phyloP scores from a whole-genome alignment of 2,329 filamentous ascomycete species.

The Epichloe elymi region DNA sequence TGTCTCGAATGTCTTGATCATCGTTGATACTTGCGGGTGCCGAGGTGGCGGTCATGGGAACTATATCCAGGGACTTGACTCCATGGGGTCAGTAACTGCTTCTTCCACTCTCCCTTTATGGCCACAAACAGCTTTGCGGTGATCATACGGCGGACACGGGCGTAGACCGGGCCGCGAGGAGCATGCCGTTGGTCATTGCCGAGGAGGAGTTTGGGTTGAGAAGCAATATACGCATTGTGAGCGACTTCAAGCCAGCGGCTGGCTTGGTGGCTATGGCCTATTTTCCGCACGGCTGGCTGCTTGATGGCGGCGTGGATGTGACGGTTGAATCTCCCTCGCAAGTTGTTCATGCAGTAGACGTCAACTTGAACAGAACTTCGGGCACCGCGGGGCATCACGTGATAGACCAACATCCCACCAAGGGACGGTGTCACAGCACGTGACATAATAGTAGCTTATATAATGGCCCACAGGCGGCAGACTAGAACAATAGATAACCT shows the following conservation, averaged over 20 bases:
- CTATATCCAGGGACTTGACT: slow-evolving; percentile 41
- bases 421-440: too few species aligned
- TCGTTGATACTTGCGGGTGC: slow-evolving; percentile 70
- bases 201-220: slow-evolving; percentile 69
- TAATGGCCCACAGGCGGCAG: too few species aligned
- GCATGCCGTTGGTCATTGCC: slow-evolving; percentile 57
- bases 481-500: too few species aligned
- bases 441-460: too few species aligned
- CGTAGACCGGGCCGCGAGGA: slow-evolving; percentile 8
- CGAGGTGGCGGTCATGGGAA: slow-evolving; percentile 52
- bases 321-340: too few species aligned
- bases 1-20: slow-evolving; percentile 51
- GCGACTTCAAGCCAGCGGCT: too few species aligned
- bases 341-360: too few species aligned
- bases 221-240: slow-evolving; percentile 40
- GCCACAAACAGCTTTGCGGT: too few species aligned
- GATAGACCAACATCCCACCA: slow-evolving; percentile 9
- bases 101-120: neutral
- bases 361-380: neutral
- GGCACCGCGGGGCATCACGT: slow-evolving; percentile 25
- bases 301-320: too few species aligned
- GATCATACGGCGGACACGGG: slow-evolving; percentile 16
- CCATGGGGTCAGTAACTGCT: neutral
- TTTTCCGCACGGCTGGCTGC: too few species aligned
- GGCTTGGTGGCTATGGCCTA: too few species aligned